These are phyloP conservation scores for Meyerozyma athensensis DNA, from an alignment of 1,139 yeast genomes.

Conservation along the genomic window DNA sequence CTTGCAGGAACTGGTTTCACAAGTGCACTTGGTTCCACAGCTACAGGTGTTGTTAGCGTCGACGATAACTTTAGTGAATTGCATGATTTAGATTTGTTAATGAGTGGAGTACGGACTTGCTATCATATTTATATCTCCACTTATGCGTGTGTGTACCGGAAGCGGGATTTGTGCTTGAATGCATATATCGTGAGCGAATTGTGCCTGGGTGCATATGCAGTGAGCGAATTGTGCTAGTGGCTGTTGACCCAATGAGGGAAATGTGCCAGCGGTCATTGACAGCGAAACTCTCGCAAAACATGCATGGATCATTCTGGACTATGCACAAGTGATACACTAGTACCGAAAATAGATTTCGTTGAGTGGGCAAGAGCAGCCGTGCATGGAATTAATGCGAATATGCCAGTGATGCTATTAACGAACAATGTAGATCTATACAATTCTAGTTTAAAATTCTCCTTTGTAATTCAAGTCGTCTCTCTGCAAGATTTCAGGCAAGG, in stretches of 20 bases:
- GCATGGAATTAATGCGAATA: not conserved
- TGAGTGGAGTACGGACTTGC: no score
- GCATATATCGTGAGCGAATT: no score
- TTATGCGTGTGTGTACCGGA: not conserved
- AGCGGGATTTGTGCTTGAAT: slow-evolving; percentile 2
- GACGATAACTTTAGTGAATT: not conserved
- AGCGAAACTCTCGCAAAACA: no score
- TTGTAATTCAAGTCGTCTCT: slow-evolving; percentile 41
- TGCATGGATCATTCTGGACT: no score
- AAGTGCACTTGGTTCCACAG: slow-evolving; percentile 3
- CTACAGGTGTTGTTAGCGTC: not conserved
- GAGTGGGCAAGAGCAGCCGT: no score
- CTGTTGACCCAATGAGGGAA: no score
- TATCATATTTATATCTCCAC: slow-evolving; percentile 1
- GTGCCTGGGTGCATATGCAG: no score
- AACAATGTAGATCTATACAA: not conserved
- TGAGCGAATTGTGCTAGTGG: no score
- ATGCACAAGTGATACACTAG: no score
- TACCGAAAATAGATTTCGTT: no score
- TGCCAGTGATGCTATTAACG: not conserved
- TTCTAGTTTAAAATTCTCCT: slow-evolving; percentile 36
- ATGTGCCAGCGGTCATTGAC: no score
- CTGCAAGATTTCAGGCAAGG: slow-evolving; percentile 56
- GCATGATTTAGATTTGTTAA: not conserved
- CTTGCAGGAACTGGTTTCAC: not conserved